These are phyloP conservation scores for Penicillium polonicum DNA, from an alignment of 2,329 filamentous ascomycete species.

Conservation along the genomic window DNA sequence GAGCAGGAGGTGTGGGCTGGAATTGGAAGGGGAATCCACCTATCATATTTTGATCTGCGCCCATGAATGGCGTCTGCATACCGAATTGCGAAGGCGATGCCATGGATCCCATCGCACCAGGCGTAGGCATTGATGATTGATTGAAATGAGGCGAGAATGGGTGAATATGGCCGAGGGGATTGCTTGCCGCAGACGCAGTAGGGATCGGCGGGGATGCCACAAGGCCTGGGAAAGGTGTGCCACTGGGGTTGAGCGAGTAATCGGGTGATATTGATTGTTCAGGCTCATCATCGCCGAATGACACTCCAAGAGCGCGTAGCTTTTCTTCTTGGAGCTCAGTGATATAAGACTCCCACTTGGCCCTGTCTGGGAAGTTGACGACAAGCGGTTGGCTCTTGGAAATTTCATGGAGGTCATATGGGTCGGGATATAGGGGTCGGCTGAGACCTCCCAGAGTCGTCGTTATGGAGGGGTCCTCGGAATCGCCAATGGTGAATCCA, in stretches of 20 bases:
- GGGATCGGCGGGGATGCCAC: slow-evolving; percentile 83
- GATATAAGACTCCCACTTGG: slow-evolving; percentile 74
- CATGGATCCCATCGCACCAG: slow-evolving; percentile 62
- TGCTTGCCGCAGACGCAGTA: slow-evolving; percentile 74
- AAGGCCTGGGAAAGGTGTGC: slow-evolving; percentile 69
- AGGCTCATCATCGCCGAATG: slow-evolving; percentile 71
- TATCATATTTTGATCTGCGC: slow-evolving; percentile 56
- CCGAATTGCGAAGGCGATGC: slow-evolving; percentile 70
- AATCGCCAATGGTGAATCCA: slow-evolving; percentile 40
- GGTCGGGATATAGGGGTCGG: slow-evolving; percentile 45
- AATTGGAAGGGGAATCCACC: slow-evolving; percentile 69
- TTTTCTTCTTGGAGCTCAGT: slow-evolving; percentile 85
- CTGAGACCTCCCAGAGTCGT: slow-evolving; percentile 43
- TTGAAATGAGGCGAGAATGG: slow-evolving; percentile 62
- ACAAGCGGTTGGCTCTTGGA: slow-evolving; percentile 32
- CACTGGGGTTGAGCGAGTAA: slow-evolving; percentile 62
- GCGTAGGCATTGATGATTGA: slow-evolving; percentile 58
- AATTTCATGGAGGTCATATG: slow-evolving; percentile 38
- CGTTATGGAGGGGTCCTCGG: slow-evolving; percentile 27
- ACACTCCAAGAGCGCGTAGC: slow-evolving; percentile 85
- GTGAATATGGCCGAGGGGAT: slow-evolving; percentile 60
- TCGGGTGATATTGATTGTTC: slow-evolving; percentile 65
- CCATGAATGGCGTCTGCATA: slow-evolving; percentile 58
- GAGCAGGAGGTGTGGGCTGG: slow-evolving; percentile 58
- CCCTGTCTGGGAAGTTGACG: slow-evolving; percentile 47